Conservation (phyloP, 345 rosid species). For the Camelina laxa region DNA sequence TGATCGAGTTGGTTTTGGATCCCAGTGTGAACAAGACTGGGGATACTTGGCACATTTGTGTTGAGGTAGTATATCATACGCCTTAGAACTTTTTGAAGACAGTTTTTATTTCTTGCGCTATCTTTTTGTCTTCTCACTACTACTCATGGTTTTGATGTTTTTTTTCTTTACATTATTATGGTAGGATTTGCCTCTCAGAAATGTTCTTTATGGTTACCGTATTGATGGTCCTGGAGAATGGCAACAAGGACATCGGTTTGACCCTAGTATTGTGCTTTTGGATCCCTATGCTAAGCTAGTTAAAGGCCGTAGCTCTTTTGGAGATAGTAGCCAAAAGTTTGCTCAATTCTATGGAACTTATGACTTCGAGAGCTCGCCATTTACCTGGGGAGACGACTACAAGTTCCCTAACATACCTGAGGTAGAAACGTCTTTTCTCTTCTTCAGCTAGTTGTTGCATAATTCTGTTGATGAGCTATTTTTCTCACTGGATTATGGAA, state of each 20-base stretch:
- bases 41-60: slow-evolving; percentile 83
- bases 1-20: slow-evolving; percentile 78
- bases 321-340: slow-evolving; percentile 64
- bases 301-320: slow-evolving; percentile 77
- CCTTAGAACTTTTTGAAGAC: neutral
- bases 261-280: slow-evolving; percentile 60
- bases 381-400: slow-evolving; percentile 84
- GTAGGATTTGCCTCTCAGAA: slow-evolving; percentile 73
- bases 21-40: slow-evolving; percentile 77
- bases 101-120: neutral
- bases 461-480: slow-evolving; percentile 19
- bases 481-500: neutral
- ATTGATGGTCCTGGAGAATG: slow-evolving; percentile 84
- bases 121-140: slow-evolving; percentile 10
- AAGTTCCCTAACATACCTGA: slow-evolving; percentile 76
- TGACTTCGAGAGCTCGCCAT: slow-evolving; percentile 78
- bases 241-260: slow-evolving; percentile 88
- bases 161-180: neutral
- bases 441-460: slow-evolving; percentile 9
- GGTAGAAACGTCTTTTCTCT: slow-evolving; percentile 49
- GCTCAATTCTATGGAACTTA: slow-evolving; percentile 79
- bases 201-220: slow-evolving; percentile 85
- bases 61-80: slow-evolving; percentile 57
- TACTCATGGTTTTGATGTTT: slow-evolving; percentile 1
- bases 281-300: slow-evolving; percentile 95